Evolutionary conservation across 2,329 filamentous ascomycete species (phyloP).

Genomic region (Metarhizium album): DNA sequence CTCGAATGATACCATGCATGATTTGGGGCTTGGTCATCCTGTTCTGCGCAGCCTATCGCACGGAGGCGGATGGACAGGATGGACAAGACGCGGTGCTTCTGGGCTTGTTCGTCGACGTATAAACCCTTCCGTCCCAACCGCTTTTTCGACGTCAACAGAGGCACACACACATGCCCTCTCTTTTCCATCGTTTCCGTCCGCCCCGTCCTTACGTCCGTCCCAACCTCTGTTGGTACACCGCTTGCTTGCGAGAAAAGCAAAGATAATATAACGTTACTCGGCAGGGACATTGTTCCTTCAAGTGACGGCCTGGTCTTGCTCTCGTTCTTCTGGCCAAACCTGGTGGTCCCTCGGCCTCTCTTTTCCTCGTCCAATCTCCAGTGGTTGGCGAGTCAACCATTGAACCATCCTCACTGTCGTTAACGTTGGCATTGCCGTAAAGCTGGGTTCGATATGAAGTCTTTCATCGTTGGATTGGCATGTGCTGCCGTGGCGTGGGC

Average conservation of each 20-base stretch:
- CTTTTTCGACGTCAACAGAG: background rate
- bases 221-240: too few relatives aligned
- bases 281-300: background rate
- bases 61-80: too few relatives aligned
- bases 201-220: background rate
- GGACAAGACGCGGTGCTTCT: background rate
- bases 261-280: too few relatives aligned
- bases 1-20: background rate
- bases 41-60: background rate
- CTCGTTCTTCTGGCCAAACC: background rate
- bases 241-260: background rate
- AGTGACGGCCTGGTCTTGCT: background rate
- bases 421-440: background rate
- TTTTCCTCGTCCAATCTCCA: too few relatives aligned
- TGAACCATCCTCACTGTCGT: background rate
- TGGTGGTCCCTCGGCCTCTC: too few relatives aligned
- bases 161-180: background rate
- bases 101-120: background rate
- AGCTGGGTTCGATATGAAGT: conserved; percentile 3
- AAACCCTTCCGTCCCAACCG: background rate
- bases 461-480: conserved; percentile 5
- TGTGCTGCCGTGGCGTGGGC: conserved; percentile 5
- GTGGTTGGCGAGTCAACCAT: too few relatives aligned
- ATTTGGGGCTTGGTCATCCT: background rate
- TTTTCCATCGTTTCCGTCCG: background rate